Base-by-base conservation (phyloP, 345 rosid genomes). In the Euphorbia lathyris region DNA sequence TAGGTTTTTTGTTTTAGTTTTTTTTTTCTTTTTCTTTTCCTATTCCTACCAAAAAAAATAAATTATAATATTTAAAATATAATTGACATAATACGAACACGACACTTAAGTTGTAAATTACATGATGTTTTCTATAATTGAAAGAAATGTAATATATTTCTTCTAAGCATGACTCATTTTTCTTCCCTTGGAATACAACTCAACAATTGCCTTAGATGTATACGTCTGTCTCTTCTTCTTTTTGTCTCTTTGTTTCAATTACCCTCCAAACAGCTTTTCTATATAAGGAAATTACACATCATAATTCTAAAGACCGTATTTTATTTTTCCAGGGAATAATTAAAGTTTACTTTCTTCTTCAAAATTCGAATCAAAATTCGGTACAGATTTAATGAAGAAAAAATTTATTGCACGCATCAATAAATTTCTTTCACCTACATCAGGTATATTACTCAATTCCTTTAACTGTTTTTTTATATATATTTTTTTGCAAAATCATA, bases 321-420 rank as follows among this genome's bases (percentile, higher is more conserved):
- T 34, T 34, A 2, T 3, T 7, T 34, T 34, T 34, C 7, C 38
- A 2, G 38, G 38, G 7, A 2, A 8, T 4, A 9, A 43, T 43
- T 13, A 11, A 43, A 8, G 1, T 43, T 13, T 8, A 8, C 12
- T 45, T 45, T 45, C 3, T 45, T 2, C 19, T 45, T 45, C 51
- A 45, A 45, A 45, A 12, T 45, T 45, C 19, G 16, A 45, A 2
- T 14, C 11, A 40, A 40, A 45, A 45, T 45, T 45, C 11, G 51
- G 51, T 45, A 45, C 51, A 45, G 17, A 11, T 45, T 12, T 66
- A 68, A 85, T 85, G 89, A 77, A 69, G 47, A 79, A 61, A 55
- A 61, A 55, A 69, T 32, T 77, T 0, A 3, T 20, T 9, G 57
- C 77, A 12, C 40, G 67, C 43, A 42, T 83, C 66, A 72, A 36